These are phyloP conservation scores for Flaveria brownii DNA, from an alignment of 129 eudicot species.

Conservation along the genomic window DNA sequence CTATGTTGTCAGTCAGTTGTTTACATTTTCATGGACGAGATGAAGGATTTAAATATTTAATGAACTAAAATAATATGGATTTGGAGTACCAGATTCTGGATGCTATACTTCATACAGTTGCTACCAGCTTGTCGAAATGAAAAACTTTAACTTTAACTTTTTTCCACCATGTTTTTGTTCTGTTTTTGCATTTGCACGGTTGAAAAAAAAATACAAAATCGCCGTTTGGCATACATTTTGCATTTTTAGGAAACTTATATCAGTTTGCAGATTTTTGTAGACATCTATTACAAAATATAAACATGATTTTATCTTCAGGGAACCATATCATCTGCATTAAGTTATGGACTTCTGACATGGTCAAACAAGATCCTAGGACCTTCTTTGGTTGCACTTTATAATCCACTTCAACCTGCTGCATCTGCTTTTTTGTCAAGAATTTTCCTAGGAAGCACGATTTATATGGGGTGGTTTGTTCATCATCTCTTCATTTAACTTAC, in stretches of 20 bases:
- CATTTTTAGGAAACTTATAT: background rate
- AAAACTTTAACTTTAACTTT: background rate
- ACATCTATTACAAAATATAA: background rate
- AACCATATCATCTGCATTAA: constrained; percentile 81
- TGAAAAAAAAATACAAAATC: background rate
- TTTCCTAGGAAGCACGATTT: constrained; percentile 93
- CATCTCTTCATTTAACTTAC: background rate
- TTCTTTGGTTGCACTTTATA: constrained; percentile 82
- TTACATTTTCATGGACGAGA: background rate
- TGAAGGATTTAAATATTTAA: background rate
- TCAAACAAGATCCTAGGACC: constrained; percentile 93
- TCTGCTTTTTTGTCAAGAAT: constrained; percentile 84
- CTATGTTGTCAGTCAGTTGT: background rate
- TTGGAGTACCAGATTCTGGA: background rate
- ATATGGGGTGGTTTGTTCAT: constrained; percentile 74
- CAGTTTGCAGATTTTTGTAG: constrained; percentile 5
- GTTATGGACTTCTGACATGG: constrained; percentile 91
- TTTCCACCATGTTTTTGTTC: background rate
- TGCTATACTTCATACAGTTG: background rate
- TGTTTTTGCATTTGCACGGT: background rate
- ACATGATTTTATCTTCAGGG: constrained; percentile 50
- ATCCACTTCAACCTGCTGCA: constrained; percentile 96
- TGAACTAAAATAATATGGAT: background rate
- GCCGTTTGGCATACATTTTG: background rate
- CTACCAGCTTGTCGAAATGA: background rate